These are phyloP conservation scores for Marasmius tenuissimus DNA, from an alignment of 1,284 basidiomycete species.

Conservation along the genomic window DNA sequence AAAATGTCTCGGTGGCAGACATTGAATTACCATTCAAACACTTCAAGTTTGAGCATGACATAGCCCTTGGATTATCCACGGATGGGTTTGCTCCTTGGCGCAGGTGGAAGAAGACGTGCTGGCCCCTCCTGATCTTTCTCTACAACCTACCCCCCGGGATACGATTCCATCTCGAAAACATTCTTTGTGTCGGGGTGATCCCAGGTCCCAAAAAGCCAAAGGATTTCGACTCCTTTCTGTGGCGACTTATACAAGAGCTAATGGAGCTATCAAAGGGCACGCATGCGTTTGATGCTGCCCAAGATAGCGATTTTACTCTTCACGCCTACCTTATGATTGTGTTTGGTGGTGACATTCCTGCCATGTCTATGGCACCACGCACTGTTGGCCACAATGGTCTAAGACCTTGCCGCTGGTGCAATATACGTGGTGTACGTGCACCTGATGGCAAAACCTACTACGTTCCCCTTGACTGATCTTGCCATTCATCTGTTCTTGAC, in stretches of 20 bases:
- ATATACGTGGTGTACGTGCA: conserved; percentile 14
- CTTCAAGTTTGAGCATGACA: conserved; percentile 13
- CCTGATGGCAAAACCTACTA: conserved; percentile 1
- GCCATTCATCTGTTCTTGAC: conserved; percentile 15
- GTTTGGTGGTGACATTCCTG: conserved; percentile 38
- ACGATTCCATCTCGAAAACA: conserved; percentile 25
- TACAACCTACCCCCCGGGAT: conserved; percentile 34
- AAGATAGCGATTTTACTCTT: conserved; percentile 22
- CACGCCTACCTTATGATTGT: conserved; percentile 31
- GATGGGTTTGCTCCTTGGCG: conserved; percentile 26
- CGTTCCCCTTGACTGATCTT: conserved; percentile 17
- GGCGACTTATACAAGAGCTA: conserved; percentile 30
- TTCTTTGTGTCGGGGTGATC: conserved; percentile 32
- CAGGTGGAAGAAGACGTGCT: conserved; percentile 23
- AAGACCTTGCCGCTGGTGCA: conserved; percentile 11
- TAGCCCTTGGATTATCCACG: conserved; percentile 22
- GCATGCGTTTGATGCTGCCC: conserved; percentile 24
- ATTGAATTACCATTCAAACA: background rate
- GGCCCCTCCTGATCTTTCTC: conserved; percentile 34
- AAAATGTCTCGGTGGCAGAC: conserved; percentile 1
- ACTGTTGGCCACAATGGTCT: conserved; percentile 17
- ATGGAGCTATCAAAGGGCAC: conserved; percentile 29
- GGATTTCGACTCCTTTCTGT: conserved; percentile 35
- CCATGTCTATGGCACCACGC: conserved; percentile 25
- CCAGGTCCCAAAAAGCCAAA: conserved; percentile 35